Conservation (phyloP, 306 rosid genomes). For the Cicer bijugum region DNA sequence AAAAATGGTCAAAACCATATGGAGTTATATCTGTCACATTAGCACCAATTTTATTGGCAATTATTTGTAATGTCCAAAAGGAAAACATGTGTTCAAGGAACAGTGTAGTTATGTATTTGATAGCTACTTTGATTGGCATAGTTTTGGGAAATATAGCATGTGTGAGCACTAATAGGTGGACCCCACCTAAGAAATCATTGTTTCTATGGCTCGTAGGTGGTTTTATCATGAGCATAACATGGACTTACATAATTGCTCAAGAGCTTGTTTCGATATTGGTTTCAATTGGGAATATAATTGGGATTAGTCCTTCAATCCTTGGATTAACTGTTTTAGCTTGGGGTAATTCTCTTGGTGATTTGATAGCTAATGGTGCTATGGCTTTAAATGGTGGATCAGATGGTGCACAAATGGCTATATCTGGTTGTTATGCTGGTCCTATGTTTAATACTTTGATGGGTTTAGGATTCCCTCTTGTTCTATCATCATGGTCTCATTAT, state of each 20-base stretch:
- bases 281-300: conserved; percentile 38
- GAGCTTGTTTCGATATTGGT: conserved; percentile 41
- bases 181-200: conserved; percentile 43
- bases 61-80: conserved; percentile 39
- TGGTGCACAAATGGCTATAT: conserved; percentile 44
- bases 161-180: conserved; percentile 40
- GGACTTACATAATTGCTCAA: conserved; percentile 45
- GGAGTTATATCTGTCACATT: conserved; percentile 41
- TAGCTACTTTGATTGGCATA: conserved; percentile 41
- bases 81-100: conserved; percentile 37
- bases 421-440: conserved; percentile 45
- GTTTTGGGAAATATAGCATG: conserved; percentile 44
- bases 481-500: conserved; percentile 43
- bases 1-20: conserved; percentile 42
- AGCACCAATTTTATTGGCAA: conserved; percentile 40
- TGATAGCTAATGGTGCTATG: conserved; percentile 47
- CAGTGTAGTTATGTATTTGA: conserved; percentile 31
- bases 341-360: conserved; percentile 45
- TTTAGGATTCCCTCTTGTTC: conserved; percentile 44
- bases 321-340: conserved; percentile 43
- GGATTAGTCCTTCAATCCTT: conserved; percentile 45
- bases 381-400: conserved; percentile 42
- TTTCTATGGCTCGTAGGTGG: conserved; percentile 46
- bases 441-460: conserved; percentile 46
- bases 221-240: conserved; percentile 43